Evolutionary conservation across 371 early-diverging fungal species (phyloP), one percentile per base, ranked within the genome.

Genomic region (Rhizopus microsporus): DNA sequence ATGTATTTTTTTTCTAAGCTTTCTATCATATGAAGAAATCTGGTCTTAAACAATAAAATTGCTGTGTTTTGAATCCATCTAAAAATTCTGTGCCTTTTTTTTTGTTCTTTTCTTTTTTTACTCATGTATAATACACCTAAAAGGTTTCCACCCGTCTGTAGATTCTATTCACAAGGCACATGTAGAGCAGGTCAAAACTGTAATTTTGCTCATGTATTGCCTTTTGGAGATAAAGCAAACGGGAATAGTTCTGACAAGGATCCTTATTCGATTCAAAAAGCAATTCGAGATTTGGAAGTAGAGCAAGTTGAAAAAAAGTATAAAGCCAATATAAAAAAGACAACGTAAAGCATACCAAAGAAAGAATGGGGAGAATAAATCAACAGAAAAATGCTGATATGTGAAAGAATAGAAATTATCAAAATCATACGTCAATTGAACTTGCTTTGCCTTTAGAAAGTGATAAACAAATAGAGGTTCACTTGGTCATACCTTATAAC

Each of bases 111-210:
- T 54, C 35, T 15, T n/a, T 50, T 23, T 39, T 51, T 45, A 32
- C 33, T 46, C 12, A 61, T 68, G 61, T 60, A 63, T 29, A 72
- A 58, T 33, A 45, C 72, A 4, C 61, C 70, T 0, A 73, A 74
- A 46, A 72, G 79, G 4, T 78, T 78, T 45, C 79, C 79, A 32
- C 65, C 79, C 15, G 63, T 68, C 37, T 78, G 79, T 63, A 65
- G 79, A 9, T 78, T 75, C 47, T 78, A 66, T 51, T 54, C 68
- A 31, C 76, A 78, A 52, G 79, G 79, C 3, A 69, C 65, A 32
- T 78, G 79, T 66, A 67, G 79, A 58, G 75, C 76, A n/a, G 79
- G 79, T 0, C 62, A 71, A 45, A 69, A 70, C 0, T 78, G 79
- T 39, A 64, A 66, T 1, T 78, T 78, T 65, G 70, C 76, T 37